A percentile compares a stretch with the other conserved stretches of the same genome.
phyloP scores from a whole-genome alignment of 2,329 filamentous ascomycete genomes.

The Ceratocystis albifundus region DNA sequence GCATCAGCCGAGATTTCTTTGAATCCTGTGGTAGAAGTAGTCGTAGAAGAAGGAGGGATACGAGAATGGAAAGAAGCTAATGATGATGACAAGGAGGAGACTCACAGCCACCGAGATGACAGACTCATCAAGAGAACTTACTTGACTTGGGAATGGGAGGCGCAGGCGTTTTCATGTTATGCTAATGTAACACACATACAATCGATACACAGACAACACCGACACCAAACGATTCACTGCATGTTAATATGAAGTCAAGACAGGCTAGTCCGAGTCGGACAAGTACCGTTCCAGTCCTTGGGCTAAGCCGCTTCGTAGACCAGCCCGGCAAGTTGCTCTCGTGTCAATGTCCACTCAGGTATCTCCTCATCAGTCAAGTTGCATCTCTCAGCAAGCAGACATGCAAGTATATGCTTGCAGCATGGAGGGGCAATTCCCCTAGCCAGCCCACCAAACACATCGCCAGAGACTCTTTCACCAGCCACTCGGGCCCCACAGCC shows the following conservation, averaged over 20 bases:
- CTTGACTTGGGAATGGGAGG: conserved; percentile 13
- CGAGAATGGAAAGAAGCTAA: background rate
- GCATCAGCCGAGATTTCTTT: too few species aligned
- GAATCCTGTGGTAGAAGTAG: background rate
- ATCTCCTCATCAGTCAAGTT: conserved; percentile 29
- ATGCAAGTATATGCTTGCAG: conserved; percentile 87
- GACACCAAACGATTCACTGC: background rate
- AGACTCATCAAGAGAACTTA: conserved; percentile 6
- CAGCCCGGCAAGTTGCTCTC: conserved; percentile 64
- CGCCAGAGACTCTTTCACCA: background rate
- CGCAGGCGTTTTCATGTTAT: conserved; percentile 18
- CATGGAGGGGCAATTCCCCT: conserved; percentile 37
- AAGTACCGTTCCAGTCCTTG: too few species aligned
- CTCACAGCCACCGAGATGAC: conserved; percentile 6
- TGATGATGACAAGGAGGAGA: conserved; percentile 8
- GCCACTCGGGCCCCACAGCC: background rate
- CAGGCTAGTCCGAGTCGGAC: background rate
- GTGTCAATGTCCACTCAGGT: conserved; percentile 42
- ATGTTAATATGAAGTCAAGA: background rate
- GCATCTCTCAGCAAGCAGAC: conserved; percentile 60
- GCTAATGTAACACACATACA: conserved; percentile 17
- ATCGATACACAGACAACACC: background rate
- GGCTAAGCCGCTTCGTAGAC: conserved; percentile 33
- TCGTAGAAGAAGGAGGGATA: too few species aligned
- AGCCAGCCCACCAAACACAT: conserved; percentile 41